Evolutionary conservation across 208 protist species (phyloP), one percentile per base, ranked within the genome.

Genomic region (Acanthamoeba royreba): DNA sequence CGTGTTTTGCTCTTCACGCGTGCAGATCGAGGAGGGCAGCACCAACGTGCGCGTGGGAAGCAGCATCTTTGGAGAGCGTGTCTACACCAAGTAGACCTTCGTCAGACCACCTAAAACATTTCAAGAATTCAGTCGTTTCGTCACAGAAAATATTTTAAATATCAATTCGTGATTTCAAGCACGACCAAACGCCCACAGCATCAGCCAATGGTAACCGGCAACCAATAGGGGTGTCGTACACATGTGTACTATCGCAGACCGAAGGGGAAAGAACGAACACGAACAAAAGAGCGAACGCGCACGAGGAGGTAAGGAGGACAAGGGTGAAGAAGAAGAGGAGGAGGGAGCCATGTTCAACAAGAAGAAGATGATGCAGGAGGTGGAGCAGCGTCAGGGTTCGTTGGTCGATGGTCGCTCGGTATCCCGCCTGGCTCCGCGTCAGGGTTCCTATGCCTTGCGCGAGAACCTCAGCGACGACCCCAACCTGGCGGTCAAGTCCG

Each of bases 21-120:
- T 87, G 2, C 74, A 97, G 95, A 99, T 99, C 83, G 81, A 96
- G 58, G 97, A 98, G 96, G 99, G 99, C 9, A 96, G 97, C 74
- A 99, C 98, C 5, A 98, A 96, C 58, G 99, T 99, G 25, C 97
- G 99, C 42, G 98, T 99, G 11, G 99, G 99, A 8, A 97, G 95
- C 28, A 94, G 95, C 35, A 98, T 99, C 49, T 99, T 99, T 97
- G 99, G 99, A 17, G 66, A 95, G 17, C 98, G 99, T 77, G 97
- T 97, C 92, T 98, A 98, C 61, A n/a, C 33, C 61, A 72, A 72
- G 55, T 66, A 66, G 55, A 5, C 9, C 55, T 8, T 8, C 55
- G 5, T 4, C 19, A 28, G 5, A 8, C 9, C 19, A 28, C 3
- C 4, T 28, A 38, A 19, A 38, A 72, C n/a, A n/a, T n/a, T n/a